Conservation (phyloP, 129 eudicot genomes). For the Flaveria ramosissima region DNA sequence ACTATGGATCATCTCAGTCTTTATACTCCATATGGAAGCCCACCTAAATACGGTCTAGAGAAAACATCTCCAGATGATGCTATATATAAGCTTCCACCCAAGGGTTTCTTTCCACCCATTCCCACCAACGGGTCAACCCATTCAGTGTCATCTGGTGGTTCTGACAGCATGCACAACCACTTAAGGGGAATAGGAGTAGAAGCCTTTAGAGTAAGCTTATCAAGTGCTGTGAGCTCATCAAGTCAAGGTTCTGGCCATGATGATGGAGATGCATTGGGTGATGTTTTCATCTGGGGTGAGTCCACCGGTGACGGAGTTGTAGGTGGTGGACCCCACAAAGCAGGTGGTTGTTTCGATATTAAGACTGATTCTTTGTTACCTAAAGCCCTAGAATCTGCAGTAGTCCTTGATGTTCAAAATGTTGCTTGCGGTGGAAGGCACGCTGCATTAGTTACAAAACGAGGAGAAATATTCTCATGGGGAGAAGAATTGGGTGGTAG, state of each 20-base stretch:
- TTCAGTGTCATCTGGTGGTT: slow-evolving; percentile 44
- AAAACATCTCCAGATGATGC: slow-evolving; percentile 75
- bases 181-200: slow-evolving; percentile 58
- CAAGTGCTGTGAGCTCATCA: slow-evolving; percentile 95
- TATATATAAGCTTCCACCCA: slow-evolving; percentile 55
- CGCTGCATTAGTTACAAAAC: slow-evolving; percentile 80
- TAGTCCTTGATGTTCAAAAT: slow-evolving; percentile 71
- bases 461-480: slow-evolving; percentile 91
- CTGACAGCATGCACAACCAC: slow-evolving; percentile 55
- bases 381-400: slow-evolving; percentile 76
- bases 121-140: slow-evolving; percentile 34
- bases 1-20: slow-evolving; percentile 70
- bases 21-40: slow-evolving; percentile 63
- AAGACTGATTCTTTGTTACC: slow-evolving; percentile 67
- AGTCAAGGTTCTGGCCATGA: slow-evolving; percentile 85
- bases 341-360: slow-evolving; percentile 36
- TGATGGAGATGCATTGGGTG: slow-evolving; percentile 81
- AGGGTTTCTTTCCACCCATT: slow-evolving; percentile 46
- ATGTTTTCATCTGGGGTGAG: slow-evolving; percentile 94
- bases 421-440: slow-evolving; percentile 82
- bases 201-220: slow-evolving; percentile 68
- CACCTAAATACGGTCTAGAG: slow-evolving; percentile 56
- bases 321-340: slow-evolving; percentile 64
- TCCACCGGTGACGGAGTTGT: slow-evolving; percentile 61
- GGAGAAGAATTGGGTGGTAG: slow-evolving; percentile 92